phyloP scores from a whole-genome alignment of 2,329 filamentous ascomycete species.

The Diaporthe amygdali region DNA sequence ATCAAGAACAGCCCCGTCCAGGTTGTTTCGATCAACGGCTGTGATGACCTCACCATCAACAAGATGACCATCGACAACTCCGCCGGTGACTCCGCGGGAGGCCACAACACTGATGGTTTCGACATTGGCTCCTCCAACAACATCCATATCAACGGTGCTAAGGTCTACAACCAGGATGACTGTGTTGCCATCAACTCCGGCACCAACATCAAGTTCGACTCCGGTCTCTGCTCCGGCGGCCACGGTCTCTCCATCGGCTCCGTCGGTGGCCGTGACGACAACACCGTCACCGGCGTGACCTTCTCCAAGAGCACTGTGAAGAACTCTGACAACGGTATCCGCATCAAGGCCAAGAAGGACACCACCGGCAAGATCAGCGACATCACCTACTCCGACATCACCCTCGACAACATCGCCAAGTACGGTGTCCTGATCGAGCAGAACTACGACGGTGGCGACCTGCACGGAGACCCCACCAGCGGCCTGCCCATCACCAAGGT shows the following conservation, averaged over 20 bases:
- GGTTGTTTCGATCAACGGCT: conserved; percentile 50
- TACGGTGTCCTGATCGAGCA: conserved; percentile 26
- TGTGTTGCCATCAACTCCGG: conserved; percentile 64
- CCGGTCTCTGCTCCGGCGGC: conserved; percentile 51
- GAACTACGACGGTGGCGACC: conserved; percentile 25
- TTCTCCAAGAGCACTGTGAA: conserved; percentile 52
- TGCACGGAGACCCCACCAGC: conserved; percentile 17
- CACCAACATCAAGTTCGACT: conserved; percentile 43
- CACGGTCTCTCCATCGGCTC: conserved; percentile 63
- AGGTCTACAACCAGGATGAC: conserved; percentile 64
- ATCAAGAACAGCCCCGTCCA: conserved; percentile 62
- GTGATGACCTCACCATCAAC: conserved; percentile 49
- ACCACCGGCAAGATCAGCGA: background rate
- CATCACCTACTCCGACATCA: conserved; percentile 16
- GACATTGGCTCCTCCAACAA: conserved; percentile 52
- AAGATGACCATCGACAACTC: conserved; percentile 62
- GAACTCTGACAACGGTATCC: conserved; percentile 56
- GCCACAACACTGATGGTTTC: conserved; percentile 60
- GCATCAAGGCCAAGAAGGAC: conserved; percentile 19
- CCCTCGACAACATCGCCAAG: conserved; percentile 17
- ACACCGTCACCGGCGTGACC: conserved; percentile 56
- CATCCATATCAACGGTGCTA: conserved; percentile 55
- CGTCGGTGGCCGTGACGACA: conserved; percentile 58
- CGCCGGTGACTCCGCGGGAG: conserved; percentile 51
- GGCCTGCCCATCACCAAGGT: conserved; percentile 23